These are phyloP conservation scores for Circinella minor DNA, from an alignment of 371 early-diverging fungal species.

Conservation along the genomic window DNA sequence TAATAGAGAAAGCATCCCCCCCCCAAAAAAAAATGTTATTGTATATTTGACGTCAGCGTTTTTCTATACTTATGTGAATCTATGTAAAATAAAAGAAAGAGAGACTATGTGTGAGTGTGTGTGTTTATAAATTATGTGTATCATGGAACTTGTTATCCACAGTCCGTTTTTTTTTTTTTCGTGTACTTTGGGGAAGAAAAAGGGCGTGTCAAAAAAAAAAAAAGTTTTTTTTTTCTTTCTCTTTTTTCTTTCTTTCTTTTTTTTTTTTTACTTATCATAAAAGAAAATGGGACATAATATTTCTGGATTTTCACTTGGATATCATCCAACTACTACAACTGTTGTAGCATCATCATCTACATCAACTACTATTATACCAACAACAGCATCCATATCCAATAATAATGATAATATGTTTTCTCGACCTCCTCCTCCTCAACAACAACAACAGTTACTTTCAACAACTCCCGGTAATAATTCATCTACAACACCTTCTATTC, in stretches of 20 bases:
- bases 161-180: no score
- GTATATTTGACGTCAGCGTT: neutral
- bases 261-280: neutral
- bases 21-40: neutral
- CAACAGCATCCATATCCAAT: neutral
- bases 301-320: constrained; percentile 9
- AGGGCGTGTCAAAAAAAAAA: constrained; percentile 4
- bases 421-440: neutral
- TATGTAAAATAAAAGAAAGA: no score
- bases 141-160: neutral
- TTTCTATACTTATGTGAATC: no score
- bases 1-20: no score
- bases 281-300: neutral
- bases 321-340: neutral
- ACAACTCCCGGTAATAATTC: neutral
- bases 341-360: neutral
- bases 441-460: neutral
- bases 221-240: constrained; percentile 5
- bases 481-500: neutral
- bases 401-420: neutral
- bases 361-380: neutral
- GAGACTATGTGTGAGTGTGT: no score
- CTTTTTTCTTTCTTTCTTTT: neutral
- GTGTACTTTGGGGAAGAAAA: neutral
- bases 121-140: neutral